Evolutionary conservation across 176 grass and related monocot species (phyloP).

Genomic region (Carex cristatella): DNA sequence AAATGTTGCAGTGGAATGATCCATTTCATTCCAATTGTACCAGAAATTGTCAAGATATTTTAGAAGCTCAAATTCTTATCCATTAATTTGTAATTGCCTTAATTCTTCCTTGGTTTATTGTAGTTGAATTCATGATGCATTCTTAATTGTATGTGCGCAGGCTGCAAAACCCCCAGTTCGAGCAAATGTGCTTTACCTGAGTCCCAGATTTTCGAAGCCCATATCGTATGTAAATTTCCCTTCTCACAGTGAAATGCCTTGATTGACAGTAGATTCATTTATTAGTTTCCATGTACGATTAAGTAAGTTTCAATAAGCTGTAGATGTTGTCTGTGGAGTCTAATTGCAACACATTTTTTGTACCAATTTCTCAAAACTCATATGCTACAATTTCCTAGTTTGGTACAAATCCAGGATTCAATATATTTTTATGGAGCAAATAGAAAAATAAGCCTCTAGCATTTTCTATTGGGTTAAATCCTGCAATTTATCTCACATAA

Average conservation of each 20-base stretch:
- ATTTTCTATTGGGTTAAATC: background rate
- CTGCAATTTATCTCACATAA: background rate
- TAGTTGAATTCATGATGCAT: background rate
- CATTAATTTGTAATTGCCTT: background rate
- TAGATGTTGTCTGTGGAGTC: background rate
- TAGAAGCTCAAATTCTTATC: background rate
- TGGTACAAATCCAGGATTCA: background rate
- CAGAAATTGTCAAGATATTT: background rate
- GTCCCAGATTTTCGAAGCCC: slow-evolving; percentile 29
- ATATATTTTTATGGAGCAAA: background rate
- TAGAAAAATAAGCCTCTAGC: background rate
- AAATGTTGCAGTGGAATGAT: background rate
- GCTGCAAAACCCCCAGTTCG: slow-evolving; percentile 75
- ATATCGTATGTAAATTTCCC: slow-evolving; percentile 57
- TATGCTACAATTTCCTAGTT: background rate
- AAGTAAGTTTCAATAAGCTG: background rate
- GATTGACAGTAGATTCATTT: background rate
- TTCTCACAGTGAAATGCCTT: background rate
- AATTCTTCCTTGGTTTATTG: background rate
- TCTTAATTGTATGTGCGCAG: slow-evolving; percentile 26
- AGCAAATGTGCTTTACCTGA: slow-evolving; percentile 77
- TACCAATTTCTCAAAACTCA: background rate
- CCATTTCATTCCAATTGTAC: background rate
- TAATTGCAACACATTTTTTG: background rate
- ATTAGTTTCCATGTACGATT: background rate